Evolutionary conservation across 1,139 yeast genomes (phyloP).

Genomic region (Candida freyschussii): DNA sequence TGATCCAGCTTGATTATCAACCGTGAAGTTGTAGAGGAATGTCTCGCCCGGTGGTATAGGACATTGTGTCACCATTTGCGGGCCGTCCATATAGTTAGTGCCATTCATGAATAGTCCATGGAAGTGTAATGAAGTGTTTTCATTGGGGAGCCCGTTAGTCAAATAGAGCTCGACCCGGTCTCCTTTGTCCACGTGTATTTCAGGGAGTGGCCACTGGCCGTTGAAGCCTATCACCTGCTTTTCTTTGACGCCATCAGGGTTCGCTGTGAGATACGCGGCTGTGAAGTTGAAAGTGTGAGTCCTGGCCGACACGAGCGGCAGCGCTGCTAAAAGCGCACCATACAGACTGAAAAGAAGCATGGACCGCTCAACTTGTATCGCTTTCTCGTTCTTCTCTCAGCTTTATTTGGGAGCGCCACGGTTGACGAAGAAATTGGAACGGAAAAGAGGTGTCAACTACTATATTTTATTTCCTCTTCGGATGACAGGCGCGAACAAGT

Average conservation of each 20-base stretch:
- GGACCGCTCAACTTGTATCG: too few species aligned
- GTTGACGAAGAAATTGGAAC: too few species aligned
- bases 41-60: slow-evolving; percentile 67
- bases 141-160: slow-evolving; percentile 50
- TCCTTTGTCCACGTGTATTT: slow-evolving; percentile 55
- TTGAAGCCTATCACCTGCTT: slow-evolving; percentile 61
- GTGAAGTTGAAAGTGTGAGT: slow-evolving; percentile 51
- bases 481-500: too few species aligned
- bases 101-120: slow-evolving; percentile 70
- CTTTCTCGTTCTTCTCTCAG: too few species aligned
- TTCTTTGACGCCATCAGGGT: slow-evolving; percentile 56
- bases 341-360: too few species aligned
- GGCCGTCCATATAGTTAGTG: slow-evolving; percentile 68
- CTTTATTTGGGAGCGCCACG: too few species aligned
- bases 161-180: slow-evolving; percentile 57
- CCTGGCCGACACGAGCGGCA: slow-evolving; percentile 28
- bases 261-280: slow-evolving; percentile 50
- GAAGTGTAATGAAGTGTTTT: slow-evolving; percentile 65
- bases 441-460: too few species aligned
- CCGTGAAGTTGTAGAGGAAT: slow-evolving; percentile 58
- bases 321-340: not conserved
- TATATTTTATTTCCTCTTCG: too few species aligned
- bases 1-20: slow-evolving; percentile 63
- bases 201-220: slow-evolving; percentile 71
- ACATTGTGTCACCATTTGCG: slow-evolving; percentile 72